Conservation (phyloP, 2,329 filamentous ascomycete genomes). For the Cytospora schulzeri region DNA sequence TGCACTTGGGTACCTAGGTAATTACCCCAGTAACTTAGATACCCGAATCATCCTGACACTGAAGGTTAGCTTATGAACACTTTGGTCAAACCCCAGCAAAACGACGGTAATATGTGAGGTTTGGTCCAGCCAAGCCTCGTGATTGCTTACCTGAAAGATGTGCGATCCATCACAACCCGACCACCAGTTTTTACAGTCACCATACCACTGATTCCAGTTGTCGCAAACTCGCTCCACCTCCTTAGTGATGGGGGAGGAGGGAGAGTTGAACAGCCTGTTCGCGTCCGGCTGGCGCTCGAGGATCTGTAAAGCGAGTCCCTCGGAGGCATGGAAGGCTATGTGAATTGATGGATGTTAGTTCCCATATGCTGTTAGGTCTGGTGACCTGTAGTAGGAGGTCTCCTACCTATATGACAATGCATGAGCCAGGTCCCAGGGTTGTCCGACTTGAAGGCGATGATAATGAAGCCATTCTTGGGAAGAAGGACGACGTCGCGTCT, state of each 20-base stretch:
- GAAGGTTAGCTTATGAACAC: neutral
- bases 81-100: neutral
- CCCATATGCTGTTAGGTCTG: too few species aligned
- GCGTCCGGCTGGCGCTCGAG: constrained; percentile 36
- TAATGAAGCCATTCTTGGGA: constrained; percentile 45
- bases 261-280: constrained; percentile 8
- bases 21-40: neutral
- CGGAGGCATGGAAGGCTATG: constrained; percentile 41
- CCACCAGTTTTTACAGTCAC: constrained; percentile 25
- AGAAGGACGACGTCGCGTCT: constrained; percentile 56
- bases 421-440: constrained; percentile 55
- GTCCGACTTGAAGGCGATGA: constrained; percentile 52
- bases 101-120: neutral
- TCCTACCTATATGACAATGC: constrained; percentile 53
- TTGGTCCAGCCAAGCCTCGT: neutral
- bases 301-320: constrained; percentile 48
- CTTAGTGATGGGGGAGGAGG: neutral
- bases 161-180: constrained; percentile 9
- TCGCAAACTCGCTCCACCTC: constrained; percentile 14
- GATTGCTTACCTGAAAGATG: constrained; percentile 4
- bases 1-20: too few species aligned
- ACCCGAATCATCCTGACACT: neutral
- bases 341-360: too few species aligned
- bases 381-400: neutral
- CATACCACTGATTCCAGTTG: constrained; percentile 21